Evolutionary conservation across 179 eudicot genomes (phyloP).

Genomic region (Carnegiea gigantea): DNA sequence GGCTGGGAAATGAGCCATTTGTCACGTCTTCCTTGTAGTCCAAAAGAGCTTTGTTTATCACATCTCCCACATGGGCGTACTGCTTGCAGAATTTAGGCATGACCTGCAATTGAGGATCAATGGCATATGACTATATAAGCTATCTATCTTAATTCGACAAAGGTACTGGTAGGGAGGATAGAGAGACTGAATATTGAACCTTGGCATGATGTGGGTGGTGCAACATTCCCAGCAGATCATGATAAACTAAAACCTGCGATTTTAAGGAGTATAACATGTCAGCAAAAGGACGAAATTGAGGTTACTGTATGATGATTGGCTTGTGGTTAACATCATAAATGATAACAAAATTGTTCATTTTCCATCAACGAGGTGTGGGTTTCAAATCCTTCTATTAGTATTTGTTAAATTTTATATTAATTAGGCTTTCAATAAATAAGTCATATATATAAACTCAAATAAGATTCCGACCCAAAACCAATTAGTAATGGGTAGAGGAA

Average conservation of each 20-base stretch:
- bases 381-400: too few relatives aligned
- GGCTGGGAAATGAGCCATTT: slow-evolving; percentile 68
- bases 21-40: slow-evolving; percentile 86
- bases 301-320: background rate
- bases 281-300: background rate
- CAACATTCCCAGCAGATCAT: slow-evolving; percentile 94
- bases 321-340: background rate
- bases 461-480: too few relatives aligned
- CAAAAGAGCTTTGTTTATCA: slow-evolving; percentile 76
- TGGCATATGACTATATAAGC: background rate
- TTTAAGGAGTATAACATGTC: background rate
- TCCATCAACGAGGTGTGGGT: background rate
- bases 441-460: too few relatives aligned
- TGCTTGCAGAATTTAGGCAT: slow-evolving; percentile 98
- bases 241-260: slow-evolving; percentile 82
- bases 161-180: background rate
- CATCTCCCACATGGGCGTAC: slow-evolving; percentile 71
- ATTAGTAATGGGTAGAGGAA: too few relatives aligned
- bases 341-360: background rate
- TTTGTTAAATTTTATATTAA: too few relatives aligned
- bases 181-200: slow-evolving; percentile 32
- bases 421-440: too few relatives aligned
- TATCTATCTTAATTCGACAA: background rate
- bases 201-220: slow-evolving; percentile 99
- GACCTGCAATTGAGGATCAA: slow-evolving; percentile 47